Base-by-base conservation (phyloP, 2,329 filamentous ascomycete species). In the Colletotrichum graminicola region DNA sequence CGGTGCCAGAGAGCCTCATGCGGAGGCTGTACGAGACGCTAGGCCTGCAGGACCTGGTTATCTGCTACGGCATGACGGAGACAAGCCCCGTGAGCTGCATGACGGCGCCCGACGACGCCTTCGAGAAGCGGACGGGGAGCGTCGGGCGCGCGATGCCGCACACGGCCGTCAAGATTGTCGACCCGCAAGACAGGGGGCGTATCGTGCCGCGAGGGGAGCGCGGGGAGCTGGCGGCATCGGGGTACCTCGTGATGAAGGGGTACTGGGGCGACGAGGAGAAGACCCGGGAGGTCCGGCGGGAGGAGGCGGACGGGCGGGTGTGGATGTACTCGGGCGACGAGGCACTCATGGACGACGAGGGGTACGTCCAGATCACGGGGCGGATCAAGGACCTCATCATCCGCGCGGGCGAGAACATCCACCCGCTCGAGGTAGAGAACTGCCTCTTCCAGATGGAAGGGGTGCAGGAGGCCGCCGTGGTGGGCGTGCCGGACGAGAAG, bases 281-380 rank as follows among this genome's bases (percentile, higher is more conserved):
- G 73, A 98, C 95, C 0, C 84, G 84, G 0, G 92, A 93, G 77
- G 94, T 92, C 6, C 84, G 91, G 26, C 74, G 36, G n/a, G 67
- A 73, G 3, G 86, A 88, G 60, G 68, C 89, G 64, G 81, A 87
- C 12, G 80, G 86, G 0, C 85, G 86, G 7, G 88, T 86, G 56
- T 98, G 95, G 95, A 96, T 98, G 92, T 86, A 93, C 81, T 97
- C 93, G 0, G 96, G 96, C 26, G 96, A 99, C 77, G 95, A 98
- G 84, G 96, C 94, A 2, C 83, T 85, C 63, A 97, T 98, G 88
- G 94, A 97, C 73, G 85, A 82, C 5, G 87, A 94, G 36, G 96
- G 95, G 2, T 98, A 94, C 78, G 89, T 98, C 2, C 88, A 89
- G 75, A 97, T 98, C 77, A 98, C 94, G 0, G 94, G 95, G 3